A percentile compares a stretch with the other conserved stretches of the same genome.
phyloP scores from a whole-genome alignment of 768 basidiomycete genomes.

The Cystobasidium onofrii region DNA sequence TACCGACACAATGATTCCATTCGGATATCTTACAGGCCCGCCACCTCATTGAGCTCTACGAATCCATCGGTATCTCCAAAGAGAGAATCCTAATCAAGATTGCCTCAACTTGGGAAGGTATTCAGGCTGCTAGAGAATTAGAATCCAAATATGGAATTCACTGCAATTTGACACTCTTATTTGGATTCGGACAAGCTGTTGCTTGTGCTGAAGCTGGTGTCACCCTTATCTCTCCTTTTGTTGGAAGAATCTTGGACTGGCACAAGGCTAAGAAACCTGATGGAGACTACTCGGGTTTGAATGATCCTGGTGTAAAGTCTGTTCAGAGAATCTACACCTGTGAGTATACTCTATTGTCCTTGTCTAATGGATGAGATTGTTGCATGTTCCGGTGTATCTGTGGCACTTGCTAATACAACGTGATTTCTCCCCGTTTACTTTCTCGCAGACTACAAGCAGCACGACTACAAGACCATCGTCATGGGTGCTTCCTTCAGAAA shows the following conservation, averaged over 20 bases:
- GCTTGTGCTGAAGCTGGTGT: conserved; percentile 97
- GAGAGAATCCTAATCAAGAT: conserved; percentile 98
- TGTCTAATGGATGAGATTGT: too few species aligned
- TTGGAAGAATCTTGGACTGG: conserved; percentile 90
- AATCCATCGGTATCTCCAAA: conserved; percentile 83
- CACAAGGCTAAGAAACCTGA: conserved; percentile 82
- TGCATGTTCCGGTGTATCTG: too few species aligned
- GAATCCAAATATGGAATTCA: conserved; percentile 88
- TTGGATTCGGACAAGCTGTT: conserved; percentile 97
- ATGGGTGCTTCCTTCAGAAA: conserved; percentile 99
- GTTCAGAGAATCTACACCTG: conserved; percentile 98
- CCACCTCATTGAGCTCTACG: conserved; percentile 81
- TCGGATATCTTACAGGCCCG: conserved; percentile 51
- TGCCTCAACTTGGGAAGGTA: conserved; percentile 98
- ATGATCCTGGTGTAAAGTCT: conserved; percentile 90
- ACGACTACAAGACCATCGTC: conserved; percentile 96
- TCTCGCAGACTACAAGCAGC: conserved; percentile 71
- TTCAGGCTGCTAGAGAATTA: conserved; percentile 94
- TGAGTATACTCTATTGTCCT: conserved; percentile 35
- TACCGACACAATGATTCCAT: too few species aligned
- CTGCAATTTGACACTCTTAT: conserved; percentile 97
- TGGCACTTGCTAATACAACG: too few species aligned
- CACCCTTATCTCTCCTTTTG: conserved; percentile 98
- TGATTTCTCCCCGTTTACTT: not conserved
- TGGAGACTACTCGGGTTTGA: conserved; percentile 77